Evolutionary conservation across 2,329 filamentous ascomycete genomes (phyloP).

Genomic region (Penicillium frequentans): DNA sequence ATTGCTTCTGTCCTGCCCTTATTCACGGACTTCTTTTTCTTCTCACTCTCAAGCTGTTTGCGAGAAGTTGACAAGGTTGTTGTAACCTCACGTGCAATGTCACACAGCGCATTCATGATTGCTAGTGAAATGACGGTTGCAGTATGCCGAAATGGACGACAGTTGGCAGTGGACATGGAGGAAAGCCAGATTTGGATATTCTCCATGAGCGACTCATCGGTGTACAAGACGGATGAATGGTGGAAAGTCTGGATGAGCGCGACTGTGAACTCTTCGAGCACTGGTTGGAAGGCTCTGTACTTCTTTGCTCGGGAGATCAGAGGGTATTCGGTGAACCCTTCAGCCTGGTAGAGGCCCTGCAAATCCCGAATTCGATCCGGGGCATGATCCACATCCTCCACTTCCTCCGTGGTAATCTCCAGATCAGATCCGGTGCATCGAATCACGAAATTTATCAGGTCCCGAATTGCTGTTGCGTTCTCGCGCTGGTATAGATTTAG

Average conservation of each 20-base stretch:
- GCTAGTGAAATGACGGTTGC: constrained; percentile 81
- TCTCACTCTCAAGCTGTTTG: constrained; percentile 76
- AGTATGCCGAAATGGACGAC: constrained; percentile 91
- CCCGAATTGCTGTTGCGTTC: constrained; percentile 55
- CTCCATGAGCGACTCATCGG: constrained; percentile 73
- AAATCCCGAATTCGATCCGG: constrained; percentile 76
- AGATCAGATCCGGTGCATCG: constrained; percentile 76
- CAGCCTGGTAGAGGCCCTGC: constrained; percentile 82
- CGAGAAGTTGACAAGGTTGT: constrained; percentile 72
- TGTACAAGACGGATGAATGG: constrained; percentile 78
- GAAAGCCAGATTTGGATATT: constrained; percentile 88
- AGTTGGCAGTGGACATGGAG: constrained; percentile 83
- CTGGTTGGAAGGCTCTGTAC: constrained; percentile 73
- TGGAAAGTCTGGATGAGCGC: constrained; percentile 76
- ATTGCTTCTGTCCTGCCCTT: constrained; percentile 74
- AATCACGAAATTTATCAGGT: constrained; percentile 63
- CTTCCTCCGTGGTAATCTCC: constrained; percentile 76
- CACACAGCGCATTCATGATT: constrained; percentile 75
- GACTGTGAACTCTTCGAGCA: constrained; percentile 76
- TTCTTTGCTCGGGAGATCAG: constrained; percentile 79
- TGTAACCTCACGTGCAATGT: constrained; percentile 69
- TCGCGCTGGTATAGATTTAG: constrained; percentile 56
- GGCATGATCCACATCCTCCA: constrained; percentile 85
- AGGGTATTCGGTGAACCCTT: constrained; percentile 86
- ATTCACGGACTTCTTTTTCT: constrained; percentile 69